Conservation (phyloP, 2,329 filamentous ascomycete species). For the Diplodia scrobiculata region DNA sequence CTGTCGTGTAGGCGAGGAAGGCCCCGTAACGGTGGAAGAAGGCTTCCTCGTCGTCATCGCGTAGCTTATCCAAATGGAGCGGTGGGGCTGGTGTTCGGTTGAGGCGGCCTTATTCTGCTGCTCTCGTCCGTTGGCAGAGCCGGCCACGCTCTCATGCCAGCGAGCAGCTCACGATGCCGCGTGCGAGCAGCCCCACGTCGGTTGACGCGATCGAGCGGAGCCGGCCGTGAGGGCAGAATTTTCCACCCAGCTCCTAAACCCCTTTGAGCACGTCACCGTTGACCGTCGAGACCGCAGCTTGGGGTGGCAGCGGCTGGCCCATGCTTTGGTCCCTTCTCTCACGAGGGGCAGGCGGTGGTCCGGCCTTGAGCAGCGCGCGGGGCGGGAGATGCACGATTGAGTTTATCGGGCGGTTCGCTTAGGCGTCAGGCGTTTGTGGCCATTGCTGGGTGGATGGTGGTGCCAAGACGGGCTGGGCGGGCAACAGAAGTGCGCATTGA, state of each 20-base stretch:
- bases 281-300: not conserved
- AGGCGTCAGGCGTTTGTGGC: not conserved
- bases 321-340: not conserved
- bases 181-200: not conserved
- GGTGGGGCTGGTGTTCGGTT: not conserved
- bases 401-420: slow-evolving; percentile 27
- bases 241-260: not conserved
- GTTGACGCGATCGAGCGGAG: not conserved
- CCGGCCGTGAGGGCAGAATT: slow-evolving; percentile 1
- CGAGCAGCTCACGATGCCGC: not conserved
- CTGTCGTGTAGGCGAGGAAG: no score
- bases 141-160: not conserved
- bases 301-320: slow-evolving; percentile 2
- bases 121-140: not conserved
- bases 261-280: not conserved
- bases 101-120: not conserved
- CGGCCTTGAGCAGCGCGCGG: not conserved
- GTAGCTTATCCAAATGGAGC: not conserved
- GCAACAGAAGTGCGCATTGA: slow-evolving; percentile 20
- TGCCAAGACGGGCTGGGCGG: slow-evolving; percentile 12
- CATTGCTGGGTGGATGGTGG: not conserved
- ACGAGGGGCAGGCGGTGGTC: not conserved
- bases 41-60: not conserved
- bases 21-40: no score
- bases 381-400: slow-evolving; percentile 27